Percentiles rank a stretch among this genome's conserved stretches.
These are phyloP conservation scores for Leucosporidium scottii DNA, from an alignment of 768 basidiomycete species.

Conservation along the genomic window DNA sequence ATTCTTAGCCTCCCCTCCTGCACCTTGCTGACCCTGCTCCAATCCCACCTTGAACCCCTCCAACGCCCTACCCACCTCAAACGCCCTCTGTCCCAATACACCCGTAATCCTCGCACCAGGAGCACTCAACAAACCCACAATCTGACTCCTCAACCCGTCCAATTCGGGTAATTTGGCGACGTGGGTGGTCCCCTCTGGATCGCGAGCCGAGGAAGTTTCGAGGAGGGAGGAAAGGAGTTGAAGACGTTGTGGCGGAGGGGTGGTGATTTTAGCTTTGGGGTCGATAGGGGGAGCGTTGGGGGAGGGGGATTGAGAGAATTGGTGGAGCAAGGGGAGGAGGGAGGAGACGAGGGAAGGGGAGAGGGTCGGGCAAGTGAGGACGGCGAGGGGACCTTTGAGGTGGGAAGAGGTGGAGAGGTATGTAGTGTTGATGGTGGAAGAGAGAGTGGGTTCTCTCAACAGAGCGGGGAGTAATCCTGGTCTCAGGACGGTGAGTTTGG, in stretches of 20 bases:
- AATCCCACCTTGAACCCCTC: slow-evolving; percentile 66
- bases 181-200: slow-evolving; percentile 51
- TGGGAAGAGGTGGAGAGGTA: slow-evolving; percentile 52
- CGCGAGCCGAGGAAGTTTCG: slow-evolving; percentile 64
- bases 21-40: slow-evolving; percentile 49
- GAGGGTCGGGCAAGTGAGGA: slow-evolving; percentile 59
- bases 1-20: no score
- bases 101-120: slow-evolving; percentile 68
- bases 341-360: slow-evolving; percentile 65
- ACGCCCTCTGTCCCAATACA: slow-evolving; percentile 47
- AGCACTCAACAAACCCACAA: slow-evolving; percentile 72
- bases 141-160: slow-evolving; percentile 67
- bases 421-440: slow-evolving; percentile 49
- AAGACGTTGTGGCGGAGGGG: slow-evolving; percentile 40
- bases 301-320: slow-evolving; percentile 41
- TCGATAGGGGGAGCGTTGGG: slow-evolving; percentile 7
- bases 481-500: slow-evolving; percentile 62
- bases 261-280: background rate
- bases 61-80: slow-evolving; percentile 60
- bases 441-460: slow-evolving; percentile 38
- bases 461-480: slow-evolving; percentile 75
- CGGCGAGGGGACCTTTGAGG: slow-evolving; percentile 57
- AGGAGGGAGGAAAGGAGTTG: slow-evolving; percentile 69
- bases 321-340: slow-evolving; percentile 58
- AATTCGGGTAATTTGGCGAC: slow-evolving; percentile 70